A percentile compares a stretch with the other conserved stretches of the same genome.
Conservation (phyloP, 1,284 basidiomycete species). For the Cryptococcus hybrid region DNA sequence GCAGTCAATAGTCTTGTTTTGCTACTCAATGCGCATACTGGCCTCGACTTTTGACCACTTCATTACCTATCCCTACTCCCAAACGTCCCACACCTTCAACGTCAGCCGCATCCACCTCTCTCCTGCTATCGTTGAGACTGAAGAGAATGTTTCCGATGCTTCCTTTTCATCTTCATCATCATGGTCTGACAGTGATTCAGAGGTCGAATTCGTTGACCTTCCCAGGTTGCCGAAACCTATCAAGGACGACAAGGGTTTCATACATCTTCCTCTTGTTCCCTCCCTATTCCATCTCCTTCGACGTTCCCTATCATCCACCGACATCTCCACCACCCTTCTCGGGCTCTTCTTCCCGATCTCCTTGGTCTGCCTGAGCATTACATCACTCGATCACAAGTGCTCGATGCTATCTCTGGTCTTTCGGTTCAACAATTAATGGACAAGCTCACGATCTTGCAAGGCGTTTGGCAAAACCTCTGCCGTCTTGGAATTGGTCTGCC, state of each 20-base stretch:
- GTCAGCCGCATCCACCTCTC: not conserved
- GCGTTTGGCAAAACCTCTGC: slow-evolving; percentile 68
- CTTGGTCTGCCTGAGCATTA: slow-evolving; percentile 54
- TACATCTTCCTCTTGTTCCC: slow-evolving; percentile 53
- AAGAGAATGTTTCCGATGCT: slow-evolving; percentile 8
- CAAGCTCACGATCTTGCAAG: slow-evolving; percentile 54
- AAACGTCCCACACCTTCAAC: not conserved
- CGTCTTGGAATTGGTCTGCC: slow-evolving; percentile 65
- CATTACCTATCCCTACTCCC: not conserved
- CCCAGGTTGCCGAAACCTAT: slow-evolving; percentile 4
- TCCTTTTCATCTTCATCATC: slow-evolving; percentile 6
- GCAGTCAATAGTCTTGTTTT: slow-evolving; percentile 30
- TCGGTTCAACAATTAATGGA: slow-evolving; percentile 58
- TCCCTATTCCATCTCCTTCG: slow-evolving; percentile 56
- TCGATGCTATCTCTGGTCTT: slow-evolving; percentile 52
- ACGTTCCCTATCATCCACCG: slow-evolving; percentile 56
- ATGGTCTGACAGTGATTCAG: slow-evolving; percentile 10
- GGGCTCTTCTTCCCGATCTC: slow-evolving; percentile 41
- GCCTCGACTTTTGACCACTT: slow-evolving; percentile 5
- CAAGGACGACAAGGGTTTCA: slow-evolving; percentile 21
- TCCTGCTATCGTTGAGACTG: slow-evolving; percentile 6
- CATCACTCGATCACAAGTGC: slow-evolving; percentile 5
- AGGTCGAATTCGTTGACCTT: slow-evolving; percentile 2
- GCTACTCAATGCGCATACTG: slow-evolving; percentile 30
- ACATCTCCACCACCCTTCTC: slow-evolving; percentile 24